Evolutionary conservation across 1,284 basidiomycete genomes (phyloP).

Genomic region (Limonomyces culmigenus): DNA sequence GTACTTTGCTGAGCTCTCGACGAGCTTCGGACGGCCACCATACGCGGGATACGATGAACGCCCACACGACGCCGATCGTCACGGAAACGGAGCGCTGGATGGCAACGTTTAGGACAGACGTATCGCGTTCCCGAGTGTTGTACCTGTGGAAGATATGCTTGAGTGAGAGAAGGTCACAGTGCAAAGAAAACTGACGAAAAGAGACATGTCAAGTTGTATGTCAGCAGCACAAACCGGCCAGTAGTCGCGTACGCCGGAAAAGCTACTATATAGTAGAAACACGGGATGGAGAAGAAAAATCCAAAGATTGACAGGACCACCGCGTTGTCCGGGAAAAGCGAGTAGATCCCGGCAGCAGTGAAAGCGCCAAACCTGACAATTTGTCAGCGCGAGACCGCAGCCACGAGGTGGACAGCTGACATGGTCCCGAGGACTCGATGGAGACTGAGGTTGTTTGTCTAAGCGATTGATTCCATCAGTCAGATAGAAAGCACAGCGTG

Average conservation of each 20-base stretch:
- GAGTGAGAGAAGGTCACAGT: slow-evolving; percentile 4
- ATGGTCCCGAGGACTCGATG: slow-evolving; percentile 73
- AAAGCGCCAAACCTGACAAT: slow-evolving; percentile 54
- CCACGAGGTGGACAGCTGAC: slow-evolving; percentile 23
- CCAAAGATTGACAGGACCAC: slow-evolving; percentile 69
- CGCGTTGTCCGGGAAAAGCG: slow-evolving; percentile 63
- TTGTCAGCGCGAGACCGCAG: not conserved
- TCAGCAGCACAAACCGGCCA: slow-evolving; percentile 76
- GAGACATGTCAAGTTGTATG: slow-evolving; percentile 83
- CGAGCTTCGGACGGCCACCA: slow-evolving; percentile 95
- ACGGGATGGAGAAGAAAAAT: slow-evolving; percentile 82
- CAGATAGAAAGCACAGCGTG: slow-evolving; percentile 28
- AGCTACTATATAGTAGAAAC: slow-evolving; percentile 81
- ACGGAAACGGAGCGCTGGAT: slow-evolving; percentile 68
- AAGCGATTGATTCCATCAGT: slow-evolving; percentile 22
- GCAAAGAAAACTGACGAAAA: slow-evolving; percentile 43
- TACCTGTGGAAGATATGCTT: slow-evolving; percentile 33
- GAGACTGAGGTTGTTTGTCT: slow-evolving; percentile 68
- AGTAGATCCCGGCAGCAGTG: slow-evolving; percentile 58
- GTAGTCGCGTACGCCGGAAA: slow-evolving; percentile 68
- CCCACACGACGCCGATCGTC: slow-evolving; percentile 81
- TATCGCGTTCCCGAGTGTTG: slow-evolving; percentile 58
- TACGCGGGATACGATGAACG: slow-evolving; percentile 70
- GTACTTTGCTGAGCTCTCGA: slow-evolving; percentile 66
- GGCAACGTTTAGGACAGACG: slow-evolving; percentile 61